Base-by-base conservation (phyloP, 2,329 filamentous ascomycete genomes). In the Aureobasidium vineae region DNA sequence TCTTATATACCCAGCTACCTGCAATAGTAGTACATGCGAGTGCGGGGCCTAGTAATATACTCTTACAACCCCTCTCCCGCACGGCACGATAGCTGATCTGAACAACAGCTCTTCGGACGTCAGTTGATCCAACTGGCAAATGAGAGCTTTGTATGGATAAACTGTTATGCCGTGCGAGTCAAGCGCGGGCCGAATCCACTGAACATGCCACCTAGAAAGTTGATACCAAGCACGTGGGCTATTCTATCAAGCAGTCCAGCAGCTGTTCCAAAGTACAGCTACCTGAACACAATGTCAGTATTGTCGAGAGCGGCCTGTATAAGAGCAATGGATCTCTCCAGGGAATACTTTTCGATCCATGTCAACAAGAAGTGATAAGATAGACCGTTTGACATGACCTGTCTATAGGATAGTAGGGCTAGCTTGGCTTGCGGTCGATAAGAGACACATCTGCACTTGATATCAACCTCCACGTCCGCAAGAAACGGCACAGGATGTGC, bases 51-150 rank as follows among this genome's bases (percentile, higher is more conserved):
- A n/a, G 23, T 40, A 31, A 31, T 11, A 36, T 31, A 23, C 45
- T 40, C 43, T 52, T 16, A 61, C 45, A 16, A 60, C 64, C 53
- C 56, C 64, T 66, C 56, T 28, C 54, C 38, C 56, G 53, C 64
- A 57, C 53, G 53, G 56, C 19, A 43, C 50, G 23, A 61, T 5
- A 38, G 11, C 6, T 36, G 57, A 23, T 28, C 57, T 47, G n/a
- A 61, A 49, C 57, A 31, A 61, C 41, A 49, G 19, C 28, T 49
- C 28, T 19, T 23, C 8, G n/a, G 31, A 41, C 6, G 41, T 43
- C 43, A 49, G 23, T 36, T 26, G 15, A 23, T 19, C 31, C 43
- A 26, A 49, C 36, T 49, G 43, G 38, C 43, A 49, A 38, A 61
- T 36, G n/a, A 28, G 41, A 31, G 28, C 41, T 23, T n/a, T 61